A percentile compares a stretch with the other conserved stretches of the same genome.
Evolutionary conservation across 1,284 basidiomycete species (phyloP).

Genomic region (Moniliophthora roreri): DNA sequence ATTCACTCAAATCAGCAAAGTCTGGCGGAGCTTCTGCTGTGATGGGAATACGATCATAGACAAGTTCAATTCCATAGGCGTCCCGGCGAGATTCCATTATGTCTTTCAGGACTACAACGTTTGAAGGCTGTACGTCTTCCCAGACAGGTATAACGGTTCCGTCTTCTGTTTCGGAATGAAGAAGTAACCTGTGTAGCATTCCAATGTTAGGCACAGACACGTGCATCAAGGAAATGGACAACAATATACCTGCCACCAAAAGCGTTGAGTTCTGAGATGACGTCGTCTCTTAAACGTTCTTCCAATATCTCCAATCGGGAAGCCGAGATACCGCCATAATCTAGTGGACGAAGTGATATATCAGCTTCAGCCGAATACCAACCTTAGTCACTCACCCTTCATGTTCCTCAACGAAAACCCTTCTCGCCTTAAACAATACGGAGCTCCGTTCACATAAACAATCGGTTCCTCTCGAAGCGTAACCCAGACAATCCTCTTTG

Average conservation of each 20-base stretch:
- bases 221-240: not conserved
- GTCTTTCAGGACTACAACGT: slow-evolving; percentile 87
- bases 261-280: slow-evolving; percentile 77
- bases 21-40: slow-evolving; percentile 81
- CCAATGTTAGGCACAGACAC: not conserved
- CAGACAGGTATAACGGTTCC: slow-evolving; percentile 93
- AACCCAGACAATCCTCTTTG: slow-evolving; percentile 83
- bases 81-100: slow-evolving; percentile 74
- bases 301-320: slow-evolving; percentile 87
- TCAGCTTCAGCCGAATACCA: slow-evolving; percentile 2
- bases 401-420: slow-evolving; percentile 83
- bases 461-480: slow-evolving; percentile 94
- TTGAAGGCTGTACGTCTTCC: slow-evolving; percentile 83
- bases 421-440: slow-evolving; percentile 78
- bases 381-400: slow-evolving; percentile 69
- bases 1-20: slow-evolving; percentile 66
- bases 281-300: slow-evolving; percentile 89
- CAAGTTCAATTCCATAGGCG: slow-evolving; percentile 57
- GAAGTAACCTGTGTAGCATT: slow-evolving; percentile 57
- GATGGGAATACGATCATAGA: slow-evolving; percentile 88
- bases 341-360: slow-evolving; percentile 34
- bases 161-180: slow-evolving; percentile 89
- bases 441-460: slow-evolving; percentile 90
- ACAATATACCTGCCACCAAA: slow-evolving; percentile 76
- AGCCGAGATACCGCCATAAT: slow-evolving; percentile 91